Evolutionary conservation across 352 stramenopile species (phyloP).

Genomic region (Phytophthora kernoviae): DNA sequence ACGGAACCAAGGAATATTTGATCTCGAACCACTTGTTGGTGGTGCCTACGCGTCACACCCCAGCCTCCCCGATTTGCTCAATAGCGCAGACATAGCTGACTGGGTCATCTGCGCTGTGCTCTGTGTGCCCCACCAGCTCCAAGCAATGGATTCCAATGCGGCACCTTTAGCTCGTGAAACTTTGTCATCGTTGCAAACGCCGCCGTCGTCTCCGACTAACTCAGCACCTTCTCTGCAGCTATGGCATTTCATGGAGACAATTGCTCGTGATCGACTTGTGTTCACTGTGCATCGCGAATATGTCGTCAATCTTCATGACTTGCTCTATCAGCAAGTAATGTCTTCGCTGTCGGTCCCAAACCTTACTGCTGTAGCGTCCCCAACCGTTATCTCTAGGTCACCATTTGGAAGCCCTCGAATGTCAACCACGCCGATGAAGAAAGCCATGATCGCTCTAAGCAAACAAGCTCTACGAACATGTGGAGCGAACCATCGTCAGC

Average conservation of each 20-base stretch:
- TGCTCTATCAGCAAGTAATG: slow-evolving; percentile 62
- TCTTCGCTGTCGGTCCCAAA: slow-evolving; percentile 30
- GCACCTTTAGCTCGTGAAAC: slow-evolving; percentile 5
- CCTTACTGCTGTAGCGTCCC: not conserved
- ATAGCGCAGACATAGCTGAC: slow-evolving; percentile 29
- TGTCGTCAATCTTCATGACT: slow-evolving; percentile 55
- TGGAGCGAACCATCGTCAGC: slow-evolving; percentile 39
- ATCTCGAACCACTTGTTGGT: slow-evolving; percentile 45
- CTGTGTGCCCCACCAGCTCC: slow-evolving; percentile 51
- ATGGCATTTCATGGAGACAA: slow-evolving; percentile 64
- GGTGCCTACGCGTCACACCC: slow-evolving; percentile 32
- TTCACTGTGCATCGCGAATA: slow-evolving; percentile 48
- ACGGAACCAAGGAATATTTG: slow-evolving; percentile 54
- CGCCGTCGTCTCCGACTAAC: slow-evolving; percentile 2
- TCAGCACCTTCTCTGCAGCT: slow-evolving; percentile 30
- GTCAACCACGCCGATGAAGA: slow-evolving; percentile 40
- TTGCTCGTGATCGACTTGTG: slow-evolving; percentile 56
- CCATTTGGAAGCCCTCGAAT: slow-evolving; percentile 14
- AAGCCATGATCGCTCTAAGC: slow-evolving; percentile 41
- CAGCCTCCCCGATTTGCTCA: slow-evolving; percentile 26
- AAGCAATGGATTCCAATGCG: not conserved
- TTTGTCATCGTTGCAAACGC: not conserved
- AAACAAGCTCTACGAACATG: slow-evolving; percentile 53
- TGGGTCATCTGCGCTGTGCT: slow-evolving; percentile 67
- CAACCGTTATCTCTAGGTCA: slow-evolving; percentile 6